Percentiles rank a stretch among this genome's conserved stretches.
phyloP scores from a whole-genome alignment of 805 yeast genomes.

The Suhomyces emberorum region DNA sequence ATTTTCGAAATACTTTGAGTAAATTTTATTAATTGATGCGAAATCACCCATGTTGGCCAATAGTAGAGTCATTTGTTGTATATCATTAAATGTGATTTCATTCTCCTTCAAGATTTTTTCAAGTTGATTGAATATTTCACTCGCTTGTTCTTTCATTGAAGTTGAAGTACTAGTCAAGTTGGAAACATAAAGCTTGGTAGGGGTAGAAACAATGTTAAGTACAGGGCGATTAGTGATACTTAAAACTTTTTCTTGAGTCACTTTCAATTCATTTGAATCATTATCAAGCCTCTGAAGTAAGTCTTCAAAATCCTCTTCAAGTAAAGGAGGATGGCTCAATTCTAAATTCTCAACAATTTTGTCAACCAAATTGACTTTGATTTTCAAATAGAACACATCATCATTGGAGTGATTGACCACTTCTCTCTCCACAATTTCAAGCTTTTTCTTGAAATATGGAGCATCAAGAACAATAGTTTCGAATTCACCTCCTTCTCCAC shows the following conservation, averaged over 20 bases:
- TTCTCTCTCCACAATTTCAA: conserved; percentile 40
- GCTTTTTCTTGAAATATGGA: conserved; percentile 65
- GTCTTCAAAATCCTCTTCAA: conserved; percentile 40
- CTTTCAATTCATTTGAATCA: neutral
- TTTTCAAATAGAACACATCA: conserved; percentile 66
- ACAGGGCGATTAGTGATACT: neutral
- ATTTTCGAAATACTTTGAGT: conserved; percentile 50
- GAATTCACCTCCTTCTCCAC: conserved; percentile 99
- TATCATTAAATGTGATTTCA: conserved; percentile 38
- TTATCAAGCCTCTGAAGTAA: conserved; percentile 19
- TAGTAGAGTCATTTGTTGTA: conserved; percentile 60
- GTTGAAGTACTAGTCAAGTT: conserved; percentile 22
- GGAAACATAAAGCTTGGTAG: conserved; percentile 23
- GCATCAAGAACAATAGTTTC: conserved; percentile 91
- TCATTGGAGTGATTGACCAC: conserved; percentile 51
- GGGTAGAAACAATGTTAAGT: conserved; percentile 6
- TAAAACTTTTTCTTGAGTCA: neutral
- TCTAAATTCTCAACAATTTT: conserved; percentile 16
- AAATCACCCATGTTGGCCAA: conserved; percentile 67
- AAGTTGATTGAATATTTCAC: conserved; percentile 48
- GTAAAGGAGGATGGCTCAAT: conserved; percentile 32
- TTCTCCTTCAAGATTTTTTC: conserved; percentile 26
- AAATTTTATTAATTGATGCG: conserved; percentile 55
- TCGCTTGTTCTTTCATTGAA: conserved; percentile 38
- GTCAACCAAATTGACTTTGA: conserved; percentile 49